A percentile compares a stretch with the other conserved stretches of the same genome.
phyloP scores from a whole-genome alignment of 1,284 basidiomycete genomes.

The Rhodotorula sp. region DNA sequence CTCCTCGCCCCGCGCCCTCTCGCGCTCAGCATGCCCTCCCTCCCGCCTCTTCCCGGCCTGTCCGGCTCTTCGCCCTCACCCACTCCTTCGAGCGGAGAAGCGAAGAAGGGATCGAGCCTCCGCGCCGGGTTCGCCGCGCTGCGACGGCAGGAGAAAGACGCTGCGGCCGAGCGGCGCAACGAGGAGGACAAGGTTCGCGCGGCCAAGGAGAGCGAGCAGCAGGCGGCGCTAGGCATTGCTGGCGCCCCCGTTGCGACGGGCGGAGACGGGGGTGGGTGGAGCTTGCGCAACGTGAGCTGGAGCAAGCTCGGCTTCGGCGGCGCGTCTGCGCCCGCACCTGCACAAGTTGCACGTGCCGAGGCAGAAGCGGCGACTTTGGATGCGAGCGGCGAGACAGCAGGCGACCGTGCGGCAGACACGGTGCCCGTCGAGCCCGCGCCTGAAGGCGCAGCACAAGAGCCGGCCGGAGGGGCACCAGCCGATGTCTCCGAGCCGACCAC shows the following conservation, averaged over 20 bases:
- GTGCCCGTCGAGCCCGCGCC: neutral
- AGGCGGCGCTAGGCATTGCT: too few species aligned
- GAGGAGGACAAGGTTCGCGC: neutral
- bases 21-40: neutral
- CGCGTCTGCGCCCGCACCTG: fast-evolving
- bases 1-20: constrained; percentile 8
- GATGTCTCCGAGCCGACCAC: neutral
- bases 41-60: neutral
- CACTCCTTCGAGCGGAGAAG: neutral
- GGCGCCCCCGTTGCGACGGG: neutral
- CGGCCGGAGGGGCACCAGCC: neutral
- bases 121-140: constrained; percentile 11
- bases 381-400: neutral
- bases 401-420: neutral
- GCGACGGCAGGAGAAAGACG: neutral
- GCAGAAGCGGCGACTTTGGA: neutral
- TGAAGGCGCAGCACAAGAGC: too few species aligned
- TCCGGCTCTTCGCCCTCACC: neutral
- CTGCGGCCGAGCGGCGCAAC: neutral
- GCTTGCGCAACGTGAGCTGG: constrained; percentile 13
- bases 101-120: neutral
- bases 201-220: neutral
- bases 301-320: neutral
- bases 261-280: constrained; percentile 4
- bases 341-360: neutral